Base-by-base conservation (phyloP, 768 basidiomycete genomes). In the Auricularia heimuer region DNA sequence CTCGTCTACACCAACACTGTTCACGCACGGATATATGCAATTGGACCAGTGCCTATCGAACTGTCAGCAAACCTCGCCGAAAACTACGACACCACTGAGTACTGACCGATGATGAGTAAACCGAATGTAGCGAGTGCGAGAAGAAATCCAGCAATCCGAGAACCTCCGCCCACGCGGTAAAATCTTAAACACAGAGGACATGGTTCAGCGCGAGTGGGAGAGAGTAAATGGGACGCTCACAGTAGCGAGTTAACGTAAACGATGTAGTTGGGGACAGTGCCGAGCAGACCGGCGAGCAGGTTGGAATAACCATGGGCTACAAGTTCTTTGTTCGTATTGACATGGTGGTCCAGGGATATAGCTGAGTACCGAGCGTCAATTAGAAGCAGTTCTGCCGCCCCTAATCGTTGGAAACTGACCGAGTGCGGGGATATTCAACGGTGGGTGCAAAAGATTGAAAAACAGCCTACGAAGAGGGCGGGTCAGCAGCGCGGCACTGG, bases 241-340 rank as follows among this genome's bases (percentile, higher is more conserved):
- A 94, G 69, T 67, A 91, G 75, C 16, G 94, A 89, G 75, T 97
- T 87, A 63, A 95, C 90, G 74, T 92, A 93, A 21, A 92, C 91
- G 1, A 93, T 82, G 73, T 93, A 94, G 70, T 92, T 92, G 0
- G 91, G 90, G 81, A 95, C 92, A 7, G 89, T 87, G 6, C 95
- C 94, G 35, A 90, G 69, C 1, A 87, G 61, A 2, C 94, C 95
- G 1, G 94, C 85, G 0, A 90, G 77, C 3, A 98, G 68, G 73
- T 99, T 98, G 1, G 93, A 94, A 66, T 91, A 87, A 8, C 96
- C 96, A 72, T 99, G 96, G 0, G 83, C 92, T 60, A 97, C 83
- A 10, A 98, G 85, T 73, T 99, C 96, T 67, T 88, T 87, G 74
- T 98, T 88, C 0, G 95, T 94, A 68, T 97, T 87, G 65, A 97